Base-by-base conservation (phyloP, 306 rosid genomes). In the Vigna radiata region DNA sequence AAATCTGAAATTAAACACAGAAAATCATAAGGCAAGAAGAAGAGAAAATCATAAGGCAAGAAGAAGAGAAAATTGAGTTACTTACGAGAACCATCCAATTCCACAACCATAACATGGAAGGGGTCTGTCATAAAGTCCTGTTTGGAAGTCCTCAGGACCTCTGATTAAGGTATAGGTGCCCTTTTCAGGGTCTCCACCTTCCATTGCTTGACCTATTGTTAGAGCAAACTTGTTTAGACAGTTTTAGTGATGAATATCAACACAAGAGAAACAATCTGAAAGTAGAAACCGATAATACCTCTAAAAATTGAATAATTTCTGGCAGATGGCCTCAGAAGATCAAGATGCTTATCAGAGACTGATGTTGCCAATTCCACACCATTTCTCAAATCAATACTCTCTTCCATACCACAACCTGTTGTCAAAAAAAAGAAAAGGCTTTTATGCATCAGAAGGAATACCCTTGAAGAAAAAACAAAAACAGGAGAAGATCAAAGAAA, bases 51-150 rank as follows among this genome's bases (percentile, higher is more conserved):
- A n/a, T n/a, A n/a, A n/a, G n/a, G n/a, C n/a, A n/a, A n/a, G n/a
- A n/a, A n/a, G 37, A 76, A 78, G 36, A 44, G 73, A 52, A 19
- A 19, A 47, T 33, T 52, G 61, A 76, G 74, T 50, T 65, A 92
- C 98, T 88, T 77, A 94, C 98, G 96, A 94, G 84, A 92, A 92
- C 98, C 98, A 94, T 86, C 98, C 98, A 4, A 94, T 64, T 37
- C 98, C 98, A 15, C 98, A 94, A 69, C 98, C 98, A 77, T 78
- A 88, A 87, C 93, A 94, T 7, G 95, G 98, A 77, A 94, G 98
- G 65, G 94, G 96, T 71, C 87, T 92, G 85, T 90, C 97, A 27
- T 90, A 94, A 72, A 89, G 73, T 68, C 98, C 98, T 0, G 56
- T 78, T 66, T 91, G 95, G 39, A 70, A 81, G 72, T 92, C 96